Conservation (phyloP, 2,329 filamentous ascomycete genomes). For the Pseudogymnoascus sp. region DNA sequence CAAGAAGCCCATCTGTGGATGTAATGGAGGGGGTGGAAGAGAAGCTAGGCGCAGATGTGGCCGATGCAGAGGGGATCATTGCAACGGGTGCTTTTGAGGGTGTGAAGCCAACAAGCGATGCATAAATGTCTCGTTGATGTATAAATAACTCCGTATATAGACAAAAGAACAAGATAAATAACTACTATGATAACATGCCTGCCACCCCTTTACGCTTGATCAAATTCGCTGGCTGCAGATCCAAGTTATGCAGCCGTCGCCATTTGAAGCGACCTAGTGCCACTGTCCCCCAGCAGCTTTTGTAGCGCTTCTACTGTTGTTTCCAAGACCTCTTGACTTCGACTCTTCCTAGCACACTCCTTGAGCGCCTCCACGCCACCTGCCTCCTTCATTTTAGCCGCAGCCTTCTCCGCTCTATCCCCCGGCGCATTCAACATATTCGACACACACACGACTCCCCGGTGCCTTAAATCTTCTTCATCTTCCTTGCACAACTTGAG, state of each 20-base stretch:
- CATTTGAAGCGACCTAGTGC: not conserved
- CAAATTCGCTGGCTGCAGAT: not conserved
- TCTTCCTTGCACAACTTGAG: constrained; percentile 72
- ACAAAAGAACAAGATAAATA: not conserved
- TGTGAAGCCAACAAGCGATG: not conserved
- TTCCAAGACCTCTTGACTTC: constrained; percentile 62
- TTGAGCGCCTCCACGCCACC: constrained; percentile 63
- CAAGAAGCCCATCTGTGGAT: not conserved
- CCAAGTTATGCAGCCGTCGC: not conserved
- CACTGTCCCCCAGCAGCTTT: constrained; percentile 24
- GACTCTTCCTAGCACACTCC: constrained; percentile 59
- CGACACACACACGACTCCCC: constrained; percentile 67
- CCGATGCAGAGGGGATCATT: constrained; percentile 7
- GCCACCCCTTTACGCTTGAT: not conserved
- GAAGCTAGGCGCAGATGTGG: constrained; percentile 1
- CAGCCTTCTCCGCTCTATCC: constrained; percentile 53
- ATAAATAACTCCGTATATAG: constrained; percentile 8
- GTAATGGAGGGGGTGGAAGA: not conserved
- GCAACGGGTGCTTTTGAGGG: constrained; percentile 1
- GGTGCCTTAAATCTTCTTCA: constrained; percentile 57
- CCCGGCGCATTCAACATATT: constrained; percentile 66
- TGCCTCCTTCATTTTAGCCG: constrained; percentile 52
- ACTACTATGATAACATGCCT: not conserved
- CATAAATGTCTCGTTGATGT: not conserved
- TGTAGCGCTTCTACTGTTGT: constrained; percentile 68